Evolutionary conservation across 768 basidiomycete species (phyloP).

Genomic region (Cyathus striatus): DNA sequence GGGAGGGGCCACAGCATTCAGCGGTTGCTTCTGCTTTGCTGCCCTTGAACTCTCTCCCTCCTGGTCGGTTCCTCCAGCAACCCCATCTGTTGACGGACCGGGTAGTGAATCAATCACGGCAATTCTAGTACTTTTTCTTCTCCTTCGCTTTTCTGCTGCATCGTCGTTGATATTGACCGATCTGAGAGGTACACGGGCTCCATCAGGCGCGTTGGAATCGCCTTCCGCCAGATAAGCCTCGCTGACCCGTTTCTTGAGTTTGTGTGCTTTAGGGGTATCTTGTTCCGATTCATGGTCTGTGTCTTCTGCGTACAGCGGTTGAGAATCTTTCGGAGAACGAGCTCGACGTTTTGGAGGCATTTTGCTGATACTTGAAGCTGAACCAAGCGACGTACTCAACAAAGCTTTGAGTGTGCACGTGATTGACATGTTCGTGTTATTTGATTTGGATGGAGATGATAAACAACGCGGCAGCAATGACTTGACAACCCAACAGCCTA

Average conservation of each 20-base stretch:
- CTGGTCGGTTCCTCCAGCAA: constrained; percentile 23
- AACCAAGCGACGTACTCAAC: constrained; percentile 30
- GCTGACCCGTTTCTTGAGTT: constrained; percentile 57
- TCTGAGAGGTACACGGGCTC: constrained; percentile 33
- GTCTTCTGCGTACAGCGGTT: constrained; percentile 29
- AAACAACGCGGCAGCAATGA: no score
- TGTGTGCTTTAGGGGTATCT: constrained; percentile 33
- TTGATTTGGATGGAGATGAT: no score
- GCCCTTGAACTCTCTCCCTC: constrained; percentile 41
- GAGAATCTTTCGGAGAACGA: constrained; percentile 26
- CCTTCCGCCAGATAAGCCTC: constrained; percentile 46
- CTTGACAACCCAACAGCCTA: no score
- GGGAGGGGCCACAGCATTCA: constrained; percentile 57
- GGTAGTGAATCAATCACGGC: constrained; percentile 51
- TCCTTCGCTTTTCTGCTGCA: constrained; percentile 76
- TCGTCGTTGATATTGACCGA: constrained; percentile 75
- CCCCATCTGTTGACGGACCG: constrained; percentile 54
- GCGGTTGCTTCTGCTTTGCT: constrained; percentile 55
- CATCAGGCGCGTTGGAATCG: constrained; percentile 33
- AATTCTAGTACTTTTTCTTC: constrained; percentile 74
- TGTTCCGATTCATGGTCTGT: constrained; percentile 33
- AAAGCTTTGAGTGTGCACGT: constrained; percentile 31
- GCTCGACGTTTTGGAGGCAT: constrained; percentile 34
- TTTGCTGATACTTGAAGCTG: constrained; percentile 2
- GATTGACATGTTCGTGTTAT: no score